These are phyloP conservation scores for Knufia fluminis DNA, from an alignment of 2,329 filamentous ascomycete genomes.

Conservation along the genomic window DNA sequence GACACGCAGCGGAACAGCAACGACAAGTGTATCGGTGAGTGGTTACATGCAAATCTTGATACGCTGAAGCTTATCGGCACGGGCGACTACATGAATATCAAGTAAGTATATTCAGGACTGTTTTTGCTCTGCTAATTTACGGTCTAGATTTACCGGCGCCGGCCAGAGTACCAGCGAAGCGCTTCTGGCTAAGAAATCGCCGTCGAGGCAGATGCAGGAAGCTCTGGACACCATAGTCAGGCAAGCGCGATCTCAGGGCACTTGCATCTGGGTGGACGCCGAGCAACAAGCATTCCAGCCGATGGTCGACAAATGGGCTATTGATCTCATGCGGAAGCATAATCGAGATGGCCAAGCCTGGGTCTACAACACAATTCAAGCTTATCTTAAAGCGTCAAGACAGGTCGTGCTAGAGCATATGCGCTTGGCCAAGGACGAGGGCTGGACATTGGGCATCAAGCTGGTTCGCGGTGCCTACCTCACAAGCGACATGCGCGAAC, in stretches of 20 bases:
- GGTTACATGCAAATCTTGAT: slow-evolving; percentile 32
- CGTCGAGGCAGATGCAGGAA: slow-evolving; percentile 32
- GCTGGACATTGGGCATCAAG: slow-evolving; percentile 44
- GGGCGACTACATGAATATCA: slow-evolving; percentile 44
- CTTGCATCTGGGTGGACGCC: slow-evolving; percentile 45
- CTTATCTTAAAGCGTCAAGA: slow-evolving; percentile 43
- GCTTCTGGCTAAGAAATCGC: slow-evolving; percentile 31
- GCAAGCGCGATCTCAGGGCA: slow-evolving; percentile 33
- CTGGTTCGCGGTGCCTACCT: slow-evolving; percentile 47
- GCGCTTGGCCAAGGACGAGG: slow-evolving; percentile 35
- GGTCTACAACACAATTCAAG: slow-evolving; percentile 47
- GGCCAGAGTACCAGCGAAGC: slow-evolving; percentile 36
- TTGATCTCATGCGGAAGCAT: slow-evolving; percentile 44
- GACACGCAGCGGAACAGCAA: background rate
- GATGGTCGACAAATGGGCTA: slow-evolving; percentile 45
- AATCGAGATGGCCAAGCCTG: slow-evolving; percentile 34
- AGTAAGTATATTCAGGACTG: slow-evolving; percentile 26
- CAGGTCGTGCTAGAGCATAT: slow-evolving; percentile 39
- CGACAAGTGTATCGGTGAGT: background rate
- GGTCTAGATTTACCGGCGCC: slow-evolving; percentile 35
- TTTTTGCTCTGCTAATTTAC: background rate
- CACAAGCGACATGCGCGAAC: slow-evolving; percentile 37
- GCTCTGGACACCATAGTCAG: slow-evolving; percentile 39
- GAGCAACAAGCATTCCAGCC: slow-evolving; percentile 45
- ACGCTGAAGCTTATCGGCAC: slow-evolving; percentile 44